phyloP scores from a whole-genome alignment of 805 yeast genomes.

The Cyberlindnera petersonii region DNA sequence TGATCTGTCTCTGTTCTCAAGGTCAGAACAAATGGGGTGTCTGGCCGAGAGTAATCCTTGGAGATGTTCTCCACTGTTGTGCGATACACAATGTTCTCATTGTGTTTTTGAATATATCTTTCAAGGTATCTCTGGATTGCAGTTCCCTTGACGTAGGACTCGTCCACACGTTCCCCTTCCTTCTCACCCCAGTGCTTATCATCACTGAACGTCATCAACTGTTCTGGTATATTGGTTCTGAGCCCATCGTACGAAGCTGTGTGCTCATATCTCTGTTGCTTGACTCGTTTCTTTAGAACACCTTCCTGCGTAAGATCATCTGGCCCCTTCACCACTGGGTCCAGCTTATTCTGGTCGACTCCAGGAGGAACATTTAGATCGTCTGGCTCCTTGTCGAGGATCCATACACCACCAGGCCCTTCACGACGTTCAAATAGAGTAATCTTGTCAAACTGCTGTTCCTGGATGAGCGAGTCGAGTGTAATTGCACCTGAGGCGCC shows the following conservation, averaged over 20 bases:
- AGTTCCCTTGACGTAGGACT: constrained; percentile 44
- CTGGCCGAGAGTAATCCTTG: constrained; percentile 16
- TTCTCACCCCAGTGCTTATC: constrained; percentile 32
- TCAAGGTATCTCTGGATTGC: constrained; percentile 56
- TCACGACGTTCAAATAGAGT: constrained; percentile 39
- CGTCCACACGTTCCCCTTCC: constrained; percentile 29
- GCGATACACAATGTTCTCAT: constrained; percentile 26
- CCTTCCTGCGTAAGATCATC: background rate
- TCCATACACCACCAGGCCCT: constrained; percentile 43
- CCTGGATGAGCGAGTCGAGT: constrained; percentile 36
- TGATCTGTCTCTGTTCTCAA: constrained; percentile 28
- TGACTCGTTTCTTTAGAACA: constrained; percentile 4
- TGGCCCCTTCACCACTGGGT: constrained; percentile 26
- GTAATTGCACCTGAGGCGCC: constrained; percentile 47
- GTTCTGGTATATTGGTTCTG: constrained; percentile 41
- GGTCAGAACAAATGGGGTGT: constrained; percentile 30
- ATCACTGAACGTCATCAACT: constrained; percentile 44
- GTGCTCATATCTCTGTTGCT: constrained; percentile 27
- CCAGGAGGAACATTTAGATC: constrained; percentile 29
- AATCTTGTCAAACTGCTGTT: constrained; percentile 31
- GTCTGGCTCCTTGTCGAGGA: constrained; percentile 22
- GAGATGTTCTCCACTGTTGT: constrained; percentile 39
- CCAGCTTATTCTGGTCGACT: constrained; percentile 22
- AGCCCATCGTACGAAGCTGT: constrained; percentile 31
- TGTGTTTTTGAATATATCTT: constrained; percentile 36